Evolutionary conservation across 768 basidiomycete species (phyloP).

Genomic region (Termitomyces sp.): DNA sequence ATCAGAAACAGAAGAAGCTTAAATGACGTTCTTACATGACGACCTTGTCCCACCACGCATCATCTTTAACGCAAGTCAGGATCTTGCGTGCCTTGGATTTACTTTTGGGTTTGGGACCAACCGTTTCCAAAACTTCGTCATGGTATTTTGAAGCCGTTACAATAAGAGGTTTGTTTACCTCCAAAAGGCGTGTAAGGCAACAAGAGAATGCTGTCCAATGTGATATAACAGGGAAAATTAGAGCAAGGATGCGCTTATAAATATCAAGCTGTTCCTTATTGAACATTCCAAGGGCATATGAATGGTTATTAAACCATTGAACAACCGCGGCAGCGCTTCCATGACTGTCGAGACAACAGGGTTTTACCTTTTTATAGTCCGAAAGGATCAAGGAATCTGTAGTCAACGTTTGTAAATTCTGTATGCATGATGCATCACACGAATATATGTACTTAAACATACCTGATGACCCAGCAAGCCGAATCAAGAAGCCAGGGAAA

Average conservation of each 20-base stretch:
- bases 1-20: neutral
- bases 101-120: neutral
- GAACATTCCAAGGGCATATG: constrained; percentile 3
- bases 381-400: neutral
- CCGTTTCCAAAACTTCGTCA: neutral
- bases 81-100: neutral
- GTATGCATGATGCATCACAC: too few relatives aligned
- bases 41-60: neutral
- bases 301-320: constrained; percentile 11
- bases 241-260: neutral
- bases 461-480: neutral
- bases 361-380: constrained; percentile 2
- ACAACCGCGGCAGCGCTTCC: neutral
- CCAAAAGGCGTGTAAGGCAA: neutral
- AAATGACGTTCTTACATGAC: neutral
- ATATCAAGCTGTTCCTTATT: constrained; percentile 1
- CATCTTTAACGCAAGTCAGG: neutral
- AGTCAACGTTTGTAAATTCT: too few relatives aligned
- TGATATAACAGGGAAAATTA: constrained; percentile 1
- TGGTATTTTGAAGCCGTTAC: neutral
- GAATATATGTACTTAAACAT: neutral
- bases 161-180: neutral
- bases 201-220: neutral
- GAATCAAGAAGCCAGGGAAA: neutral
- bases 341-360: neutral